Conservation (phyloP, 306 rosid species). For the Citrullus amarus region DNA sequence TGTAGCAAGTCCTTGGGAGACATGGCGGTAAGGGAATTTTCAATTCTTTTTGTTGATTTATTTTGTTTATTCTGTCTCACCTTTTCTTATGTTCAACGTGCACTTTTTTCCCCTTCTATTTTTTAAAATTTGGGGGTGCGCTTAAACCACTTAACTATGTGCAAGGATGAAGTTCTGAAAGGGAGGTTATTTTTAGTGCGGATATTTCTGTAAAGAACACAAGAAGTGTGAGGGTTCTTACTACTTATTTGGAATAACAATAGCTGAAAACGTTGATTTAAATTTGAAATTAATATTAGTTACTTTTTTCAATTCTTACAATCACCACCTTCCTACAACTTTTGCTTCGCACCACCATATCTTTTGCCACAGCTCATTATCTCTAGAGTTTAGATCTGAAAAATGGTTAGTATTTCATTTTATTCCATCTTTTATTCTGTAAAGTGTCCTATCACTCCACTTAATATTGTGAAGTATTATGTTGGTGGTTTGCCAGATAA, state of each 20-base stretch:
- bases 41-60: not conserved
- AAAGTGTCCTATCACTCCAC: not conserved
- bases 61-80: not conserved
- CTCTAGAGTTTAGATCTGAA: not conserved
- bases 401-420: not conserved
- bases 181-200: not conserved
- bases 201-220: not conserved
- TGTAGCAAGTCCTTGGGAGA: constrained; percentile 99
- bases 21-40: constrained; percentile 70
- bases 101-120: not conserved
- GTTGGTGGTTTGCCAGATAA: not conserved
- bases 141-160: not conserved
- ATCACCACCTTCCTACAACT: not conserved
- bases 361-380: not conserved
- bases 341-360: not conserved
- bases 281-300: not conserved
- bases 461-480: not conserved
- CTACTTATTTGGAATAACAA: not conserved
- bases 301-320: not conserved
- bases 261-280: not conserved
- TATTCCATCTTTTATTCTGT: not conserved
- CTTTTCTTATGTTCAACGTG: not conserved
- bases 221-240: not conserved
- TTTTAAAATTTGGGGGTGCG: not conserved
- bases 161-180: not conserved